Conservation (phyloP, 106 monocot genomes). For the Apostasia shenzhenica region DNA sequence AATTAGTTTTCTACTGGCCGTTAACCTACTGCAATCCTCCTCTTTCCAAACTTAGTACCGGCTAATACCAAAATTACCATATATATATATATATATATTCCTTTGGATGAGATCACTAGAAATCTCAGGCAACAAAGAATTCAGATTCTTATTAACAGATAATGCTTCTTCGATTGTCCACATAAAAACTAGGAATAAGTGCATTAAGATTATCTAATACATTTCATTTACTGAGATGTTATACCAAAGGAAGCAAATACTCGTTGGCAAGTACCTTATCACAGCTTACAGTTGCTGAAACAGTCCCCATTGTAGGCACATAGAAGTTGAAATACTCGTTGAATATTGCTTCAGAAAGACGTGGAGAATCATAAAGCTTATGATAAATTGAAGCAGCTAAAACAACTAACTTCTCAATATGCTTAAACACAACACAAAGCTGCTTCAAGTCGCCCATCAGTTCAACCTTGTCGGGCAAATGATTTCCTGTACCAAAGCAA, state of each 20-base stretch:
- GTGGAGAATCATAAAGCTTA: slow-evolving; percentile 55
- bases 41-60: no score
- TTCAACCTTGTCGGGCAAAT: slow-evolving; percentile 41
- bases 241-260: background rate
- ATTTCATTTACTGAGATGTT: no score
- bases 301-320: slow-evolving; percentile 89
- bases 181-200: no score
- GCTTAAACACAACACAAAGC: slow-evolving; percentile 69
- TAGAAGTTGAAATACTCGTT: slow-evolving; percentile 72
- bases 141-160: no score
- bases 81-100: no score
- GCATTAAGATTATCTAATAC: no score
- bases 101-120: no score
- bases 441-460: slow-evolving; percentile 63
- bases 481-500: slow-evolving; percentile 30
- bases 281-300: slow-evolving; percentile 59
- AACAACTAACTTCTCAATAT: slow-evolving; percentile 72
- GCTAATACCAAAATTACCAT: no score
- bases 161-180: no score
- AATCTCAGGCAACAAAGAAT: no score
- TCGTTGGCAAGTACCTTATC: slow-evolving; percentile 51
- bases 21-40: no score
- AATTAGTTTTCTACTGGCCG: no score
- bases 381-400: slow-evolving; percentile 67
- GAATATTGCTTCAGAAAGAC: slow-evolving; percentile 75